Evolutionary conservation across 768 basidiomycete genomes (phyloP).

Genomic region (Amyloporia xantha): DNA sequence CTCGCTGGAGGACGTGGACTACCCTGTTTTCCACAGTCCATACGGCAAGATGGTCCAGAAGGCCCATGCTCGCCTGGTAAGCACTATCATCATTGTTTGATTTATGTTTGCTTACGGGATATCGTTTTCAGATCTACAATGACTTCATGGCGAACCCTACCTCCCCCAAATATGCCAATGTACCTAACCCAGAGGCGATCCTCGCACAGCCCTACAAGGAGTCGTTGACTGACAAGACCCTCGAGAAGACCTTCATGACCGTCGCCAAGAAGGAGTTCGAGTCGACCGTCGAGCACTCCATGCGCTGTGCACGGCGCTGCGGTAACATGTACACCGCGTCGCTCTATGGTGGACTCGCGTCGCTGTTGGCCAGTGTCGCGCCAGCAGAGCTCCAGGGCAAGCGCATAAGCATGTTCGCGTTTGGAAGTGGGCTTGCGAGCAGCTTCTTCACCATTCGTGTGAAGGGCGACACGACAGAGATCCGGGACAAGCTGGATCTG

Average conservation of each 20-base stretch:
- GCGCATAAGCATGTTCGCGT: slow-evolving; percentile 92
- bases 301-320: slow-evolving; percentile 83
- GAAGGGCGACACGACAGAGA: slow-evolving; percentile 81
- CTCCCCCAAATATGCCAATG: slow-evolving; percentile 58
- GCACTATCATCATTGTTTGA: slow-evolving; percentile 7
- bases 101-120: neutral
- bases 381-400: slow-evolving; percentile 69
- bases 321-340: slow-evolving; percentile 99
- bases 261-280: slow-evolving; percentile 71
- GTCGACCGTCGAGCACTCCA: slow-evolving; percentile 69
- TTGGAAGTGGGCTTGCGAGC: slow-evolving; percentile 92
- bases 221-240: slow-evolving; percentile 86
- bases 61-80: slow-evolving; percentile 80
- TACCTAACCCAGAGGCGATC: slow-evolving; percentile 66
- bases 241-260: slow-evolving; percentile 92
- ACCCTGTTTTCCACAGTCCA: slow-evolving; percentile 92
- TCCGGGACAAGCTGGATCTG: slow-evolving; percentile 78
- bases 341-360: slow-evolving; percentile 90
- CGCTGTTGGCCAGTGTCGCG: slow-evolving; percentile 68
- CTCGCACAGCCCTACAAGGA: slow-evolving; percentile 60
- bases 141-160: slow-evolving; percentile 83
- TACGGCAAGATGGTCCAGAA: slow-evolving; percentile 99
- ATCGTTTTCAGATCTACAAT: slow-evolving; percentile 48
- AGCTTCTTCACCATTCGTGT: slow-evolving; percentile 87
- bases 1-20: slow-evolving; percentile 83